Base-by-base conservation (phyloP, 2,329 filamentous ascomycete genomes). In the Bipolaris bicolor region DNA sequence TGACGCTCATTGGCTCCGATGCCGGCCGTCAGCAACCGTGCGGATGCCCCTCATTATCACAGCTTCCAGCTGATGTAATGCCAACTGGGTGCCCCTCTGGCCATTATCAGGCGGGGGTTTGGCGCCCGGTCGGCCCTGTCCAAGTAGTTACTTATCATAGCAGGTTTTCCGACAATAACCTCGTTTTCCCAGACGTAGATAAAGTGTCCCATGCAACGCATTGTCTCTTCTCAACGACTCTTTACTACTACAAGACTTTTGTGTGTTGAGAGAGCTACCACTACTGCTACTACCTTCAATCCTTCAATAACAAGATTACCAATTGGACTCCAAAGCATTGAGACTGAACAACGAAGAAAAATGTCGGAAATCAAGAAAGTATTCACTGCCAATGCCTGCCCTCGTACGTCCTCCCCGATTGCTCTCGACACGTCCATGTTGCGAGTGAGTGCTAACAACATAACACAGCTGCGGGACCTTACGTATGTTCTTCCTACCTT, bases 331-430 rank as follows among this genome's bases (percentile, higher is more conserved):
- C 5, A 15, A 24, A 9, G 11, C 20, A 31, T 22, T 46, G 37
- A 46, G 49, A 56, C 52, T 40, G 31, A 52, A 6, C 49, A 56
- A 20, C 7, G 5, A 15, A 56, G 64, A 71, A 67, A 60, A 16
- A 80, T 80, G 78, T 74, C 77, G 39, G 78, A 78, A 43, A 76
- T 80, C 52, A 78, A 79, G 73, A 77, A 78, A 58, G 70, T 80
- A 48, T 68, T 74, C 59, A 78, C 77, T 7, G 68, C 71, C 34
- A 74, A 79, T 60, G 79, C 78, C 10, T 77, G 74, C 58, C 77
- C 78, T 55, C 77, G 78, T 80, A 72, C 65, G 76, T 73, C 33
- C 3, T 13, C 33, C 43, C 13, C 10, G 26, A n/a, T 48, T 48
- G 7, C 15, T 24, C 13, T 31, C 29, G 29, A 31, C 10, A 31